Evolutionary conservation across 441 rosid species (phyloP), one percentile per base, ranked within the genome.

Genomic region (Cnidoscolus chayamansa): DNA sequence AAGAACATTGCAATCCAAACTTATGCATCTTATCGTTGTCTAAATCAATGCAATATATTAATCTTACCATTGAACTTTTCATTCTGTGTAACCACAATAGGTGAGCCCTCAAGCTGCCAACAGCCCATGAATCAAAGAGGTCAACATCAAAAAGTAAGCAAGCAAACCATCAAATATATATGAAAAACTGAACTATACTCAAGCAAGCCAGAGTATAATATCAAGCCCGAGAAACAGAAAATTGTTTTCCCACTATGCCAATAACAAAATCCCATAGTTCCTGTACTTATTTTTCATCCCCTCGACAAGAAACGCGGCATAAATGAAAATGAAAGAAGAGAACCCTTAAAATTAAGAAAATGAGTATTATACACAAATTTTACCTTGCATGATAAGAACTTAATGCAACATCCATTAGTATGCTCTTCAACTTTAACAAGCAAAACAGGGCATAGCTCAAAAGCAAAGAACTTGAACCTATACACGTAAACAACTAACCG

Each of bases 321-420:
- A 63, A n/a, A n/a, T 25, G 19, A 40, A 48, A 32, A 37, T 5
- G 20, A 43, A 63, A 45, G 20, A 54, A 17, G 37, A 1, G 11
- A 57, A 17, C 37, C 45, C 45, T 40, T 40, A 4, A 40, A 40
- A 40, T 40, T 40, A 40, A 4, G 6, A 40, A 40, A 3, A 40
- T 0, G 45, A 40, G 45, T 7, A 40, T 6, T 5, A 40, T 3
- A 5, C 45, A 57, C 2, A 11, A 4, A 16, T 11, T 3, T 60
- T 76, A 80, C 97, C 97, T 92, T 88, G 74, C 98, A 94, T 58
- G 98, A 92, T 79, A 92, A 74, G 74, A 94, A 97, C 78, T 88
- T 85, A 83, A 92, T 94, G 83, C 96, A 89, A 75, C 97, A 94
- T 60, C 95, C 97, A 77, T 84, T 78, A 72, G 91, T 87, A 77